Evolutionary conservation across 1,139 yeast species (phyloP).

Genomic region (Suhomyces panamericanus): DNA sequence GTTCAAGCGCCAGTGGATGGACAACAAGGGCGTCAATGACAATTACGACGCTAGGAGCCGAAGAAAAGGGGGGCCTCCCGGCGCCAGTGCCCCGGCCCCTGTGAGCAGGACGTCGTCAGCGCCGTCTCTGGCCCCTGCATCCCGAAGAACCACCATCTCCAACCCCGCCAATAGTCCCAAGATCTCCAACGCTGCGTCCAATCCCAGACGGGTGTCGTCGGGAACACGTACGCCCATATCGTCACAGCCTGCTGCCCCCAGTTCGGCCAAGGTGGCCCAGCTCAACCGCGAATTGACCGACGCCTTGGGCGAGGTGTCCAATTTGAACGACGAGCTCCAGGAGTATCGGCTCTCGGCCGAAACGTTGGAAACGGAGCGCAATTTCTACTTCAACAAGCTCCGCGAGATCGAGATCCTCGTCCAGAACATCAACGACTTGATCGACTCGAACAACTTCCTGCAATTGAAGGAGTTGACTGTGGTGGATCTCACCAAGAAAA

Average conservation of each 20-base stretch:
- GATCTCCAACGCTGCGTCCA: constrained; percentile 2
- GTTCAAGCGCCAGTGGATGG: constrained; percentile 82
- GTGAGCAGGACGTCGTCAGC: constrained; percentile 9
- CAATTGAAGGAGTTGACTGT: constrained; percentile 32
- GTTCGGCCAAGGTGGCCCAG: constrained; percentile 12
- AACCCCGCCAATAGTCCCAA: constrained; percentile 7
- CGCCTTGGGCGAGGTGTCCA: constrained; percentile 32
- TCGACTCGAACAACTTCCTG: constrained; percentile 29
- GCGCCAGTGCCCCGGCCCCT: not conserved
- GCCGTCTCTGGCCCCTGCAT: constrained; percentile 9
- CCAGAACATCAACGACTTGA: constrained; percentile 57
- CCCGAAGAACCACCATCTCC: constrained; percentile 6
- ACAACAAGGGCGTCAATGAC: constrained; percentile 59
- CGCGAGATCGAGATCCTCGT: constrained; percentile 84
- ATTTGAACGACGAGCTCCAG: constrained; percentile 49
- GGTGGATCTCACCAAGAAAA: constrained; percentile 52
- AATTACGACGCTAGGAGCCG: constrained; percentile 62
- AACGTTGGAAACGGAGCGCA: constrained; percentile 74
- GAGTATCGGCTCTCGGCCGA: constrained; percentile 56
- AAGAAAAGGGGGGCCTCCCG: constrained; percentile 16
- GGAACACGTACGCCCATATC: constrained; percentile 6
- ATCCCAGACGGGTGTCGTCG: constrained; percentile 8
- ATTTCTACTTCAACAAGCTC: constrained; percentile 85
- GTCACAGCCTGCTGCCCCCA: constrained; percentile 4
- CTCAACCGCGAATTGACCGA: constrained; percentile 14